A percentile compares a stretch with the other conserved stretches of the same genome.
Evolutionary conservation across 1,284 basidiomycete species (phyloP).

Genomic region (Pascua guehoae): DNA sequence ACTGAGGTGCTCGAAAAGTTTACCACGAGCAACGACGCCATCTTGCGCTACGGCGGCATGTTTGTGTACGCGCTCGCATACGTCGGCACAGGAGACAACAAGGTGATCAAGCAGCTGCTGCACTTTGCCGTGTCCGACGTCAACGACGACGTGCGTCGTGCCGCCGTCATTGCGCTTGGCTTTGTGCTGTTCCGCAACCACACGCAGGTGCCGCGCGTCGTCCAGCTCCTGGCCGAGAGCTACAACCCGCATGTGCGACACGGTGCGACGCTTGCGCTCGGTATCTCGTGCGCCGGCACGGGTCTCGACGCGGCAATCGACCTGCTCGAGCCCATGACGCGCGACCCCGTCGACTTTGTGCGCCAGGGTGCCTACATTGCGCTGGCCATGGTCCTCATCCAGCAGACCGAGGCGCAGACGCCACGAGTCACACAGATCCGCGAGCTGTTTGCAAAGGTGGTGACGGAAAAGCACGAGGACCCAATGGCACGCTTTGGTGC

Average conservation of each 20-base stretch:
- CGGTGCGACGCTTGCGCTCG: slow-evolving; percentile 81
- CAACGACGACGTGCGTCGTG: slow-evolving; percentile 89
- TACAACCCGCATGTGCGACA: slow-evolving; percentile 98
- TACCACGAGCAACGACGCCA: slow-evolving; percentile 85
- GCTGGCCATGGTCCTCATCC: slow-evolving; percentile 90
- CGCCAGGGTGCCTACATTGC: slow-evolving; percentile 95
- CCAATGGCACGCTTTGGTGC: slow-evolving; percentile 96
- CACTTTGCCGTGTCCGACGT: slow-evolving; percentile 96
- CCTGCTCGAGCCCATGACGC: slow-evolving; percentile 93
- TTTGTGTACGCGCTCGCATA: slow-evolving; percentile 92
- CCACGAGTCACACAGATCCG: slow-evolving; percentile 75
- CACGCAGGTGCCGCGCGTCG: slow-evolving; percentile 85
- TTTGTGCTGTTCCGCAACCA: slow-evolving; percentile 96
- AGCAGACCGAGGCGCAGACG: slow-evolving; percentile 84
- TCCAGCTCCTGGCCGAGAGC: slow-evolving; percentile 90
- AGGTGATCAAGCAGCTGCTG: slow-evolving; percentile 79
- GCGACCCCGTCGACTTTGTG: slow-evolving; percentile 93
- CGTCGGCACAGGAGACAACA: slow-evolving; percentile 89
- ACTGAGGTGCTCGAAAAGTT: slow-evolving; percentile 70
- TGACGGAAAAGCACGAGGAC: slow-evolving; percentile 93
- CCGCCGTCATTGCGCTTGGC: slow-evolving; percentile 88
- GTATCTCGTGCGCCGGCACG: slow-evolving; percentile 95
- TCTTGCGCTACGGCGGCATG: slow-evolving; percentile 91
- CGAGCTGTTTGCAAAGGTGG: slow-evolving; percentile 77
- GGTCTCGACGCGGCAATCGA: slow-evolving; percentile 91